These are phyloP conservation scores for Elsinoe arachidis DNA, from an alignment of 2,329 filamentous ascomycete genomes.

Conservation along the genomic window DNA sequence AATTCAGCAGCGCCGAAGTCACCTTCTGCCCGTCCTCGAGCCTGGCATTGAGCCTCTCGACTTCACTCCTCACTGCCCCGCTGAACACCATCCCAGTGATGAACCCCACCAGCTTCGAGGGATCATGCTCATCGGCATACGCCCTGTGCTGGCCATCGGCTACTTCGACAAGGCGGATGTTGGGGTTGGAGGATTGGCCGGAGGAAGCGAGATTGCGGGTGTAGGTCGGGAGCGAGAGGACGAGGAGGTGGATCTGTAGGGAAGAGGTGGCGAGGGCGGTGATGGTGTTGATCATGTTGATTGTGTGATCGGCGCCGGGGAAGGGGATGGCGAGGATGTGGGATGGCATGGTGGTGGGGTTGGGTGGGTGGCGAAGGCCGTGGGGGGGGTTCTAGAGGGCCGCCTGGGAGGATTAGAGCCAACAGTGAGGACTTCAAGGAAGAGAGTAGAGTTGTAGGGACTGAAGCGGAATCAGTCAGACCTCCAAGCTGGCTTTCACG, in stretches of 20 bases:
- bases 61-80: neutral
- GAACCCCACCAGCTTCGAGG: neutral
- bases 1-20: neutral
- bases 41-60: neutral
- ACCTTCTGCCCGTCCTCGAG: neutral
- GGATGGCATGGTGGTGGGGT: neutral
- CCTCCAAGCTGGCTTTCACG: too few relatives aligned
- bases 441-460: too few relatives aligned
- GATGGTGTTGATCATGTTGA: neutral
- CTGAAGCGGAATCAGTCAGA: too few relatives aligned
- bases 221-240: neutral
- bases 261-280: neutral
- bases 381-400: too few relatives aligned
- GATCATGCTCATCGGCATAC: neutral
- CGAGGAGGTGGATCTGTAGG: neutral
- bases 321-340: conserved; percentile 1
- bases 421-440: too few relatives aligned
- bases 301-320: neutral
- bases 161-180: neutral
- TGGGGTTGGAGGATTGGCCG: neutral
- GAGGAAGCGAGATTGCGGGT: neutral
- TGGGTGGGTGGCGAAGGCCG: too few relatives aligned
- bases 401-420: too few relatives aligned
- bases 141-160: neutral
- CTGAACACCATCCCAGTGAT: neutral